These are phyloP conservation scores for Ceratocystis diversiconidia DNA, from an alignment of 2,329 filamentous ascomycete species.

Conservation along the genomic window DNA sequence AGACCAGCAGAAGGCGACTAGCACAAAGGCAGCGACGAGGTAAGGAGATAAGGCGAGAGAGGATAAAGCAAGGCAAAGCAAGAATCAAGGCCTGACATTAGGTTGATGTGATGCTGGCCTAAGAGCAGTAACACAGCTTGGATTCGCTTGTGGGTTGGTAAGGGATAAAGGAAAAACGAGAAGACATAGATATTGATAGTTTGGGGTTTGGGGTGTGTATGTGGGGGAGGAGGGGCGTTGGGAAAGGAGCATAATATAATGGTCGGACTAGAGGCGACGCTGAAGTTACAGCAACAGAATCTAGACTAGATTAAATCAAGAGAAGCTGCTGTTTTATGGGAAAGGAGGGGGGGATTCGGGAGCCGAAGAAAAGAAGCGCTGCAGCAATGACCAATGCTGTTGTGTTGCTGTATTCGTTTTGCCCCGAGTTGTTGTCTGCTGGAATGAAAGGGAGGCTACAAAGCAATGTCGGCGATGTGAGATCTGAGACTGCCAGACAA, in stretches of 20 bases:
- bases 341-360: background rate
- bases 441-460: constrained; percentile 8
- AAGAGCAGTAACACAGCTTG: no score
- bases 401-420: no score
- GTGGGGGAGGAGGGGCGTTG: background rate
- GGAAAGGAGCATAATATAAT: background rate
- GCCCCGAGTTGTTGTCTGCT: background rate
- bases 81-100: no score
- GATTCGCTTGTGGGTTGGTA: background rate
- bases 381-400: no score
- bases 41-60: background rate
- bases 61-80: background rate
- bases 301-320: no score
- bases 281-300: background rate
- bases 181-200: background rate
- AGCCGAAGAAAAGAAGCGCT: background rate
- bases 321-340: background rate
- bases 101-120: no score
- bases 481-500: background rate
- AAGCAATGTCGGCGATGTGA: background rate
- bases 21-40: background rate
- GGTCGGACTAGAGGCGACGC: background rate
- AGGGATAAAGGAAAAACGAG: background rate
- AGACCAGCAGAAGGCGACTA: background rate
- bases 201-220: no score